Evolutionary conservation across 1,284 basidiomycete species (phyloP), one percentile per base, ranked within the genome.

Genomic region (Boletus sp.): DNA sequence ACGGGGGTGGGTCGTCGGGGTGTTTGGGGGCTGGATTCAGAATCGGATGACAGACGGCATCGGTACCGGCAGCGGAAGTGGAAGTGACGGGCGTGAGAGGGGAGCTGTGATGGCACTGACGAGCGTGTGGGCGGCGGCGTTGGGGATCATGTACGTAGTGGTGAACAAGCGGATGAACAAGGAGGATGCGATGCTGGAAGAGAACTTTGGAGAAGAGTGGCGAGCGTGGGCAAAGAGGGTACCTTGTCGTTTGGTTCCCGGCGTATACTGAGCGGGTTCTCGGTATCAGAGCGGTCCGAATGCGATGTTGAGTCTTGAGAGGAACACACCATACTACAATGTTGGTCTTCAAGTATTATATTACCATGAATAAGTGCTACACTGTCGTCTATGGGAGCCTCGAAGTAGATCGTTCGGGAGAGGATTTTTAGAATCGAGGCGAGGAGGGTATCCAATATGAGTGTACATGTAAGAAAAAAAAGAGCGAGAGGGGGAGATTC

Each of bases 111-210:
- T 18, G 16, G 36, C 8, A 3, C 16, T 37, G 22, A 51, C 37
- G 8, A 35, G 20, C 11, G n/a, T 33, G 27, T 58, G 55, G 43
- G 41, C 7, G 37, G 42, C n/a, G 7, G 6, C 2, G 4, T 6
- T 57, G 15, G 22, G 7, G 1, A 0, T 24, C 1, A 0, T 49
- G 7, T 39, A 0, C 1, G 9, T 35, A 15, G 1, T 6, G n/a
- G 0, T 53, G 5, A 1, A 2, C 16, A 7, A 11, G 22, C 59
- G 66, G 44, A 70, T 70, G 46, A n/a, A 58, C 47, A 56, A 36
- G 42, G 79, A 80, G 63, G 80, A 81, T 33, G 64, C 63, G 39
- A 74, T 78, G 55, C 63, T 81, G 43, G 67, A 70, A 39, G 60
- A 64, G 24, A 57, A 63, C 36, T 78, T 78, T 65, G 76, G 76